Evolutionary conservation across 331 rosid genomes (phyloP).

Genomic region (Dryas integrifolia): DNA sequence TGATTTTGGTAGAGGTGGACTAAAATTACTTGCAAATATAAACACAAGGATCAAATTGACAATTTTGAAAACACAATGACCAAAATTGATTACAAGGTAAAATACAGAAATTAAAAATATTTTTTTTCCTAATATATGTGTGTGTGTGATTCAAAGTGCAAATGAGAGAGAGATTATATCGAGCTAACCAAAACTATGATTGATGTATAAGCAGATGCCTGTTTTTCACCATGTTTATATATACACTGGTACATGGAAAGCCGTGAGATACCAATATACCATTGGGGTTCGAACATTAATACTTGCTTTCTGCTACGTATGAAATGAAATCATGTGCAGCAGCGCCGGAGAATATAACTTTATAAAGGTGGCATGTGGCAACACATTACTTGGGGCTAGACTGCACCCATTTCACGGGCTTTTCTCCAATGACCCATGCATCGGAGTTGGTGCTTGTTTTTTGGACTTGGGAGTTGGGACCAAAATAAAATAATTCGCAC

Average conservation of each 20-base stretch:
- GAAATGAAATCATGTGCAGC: constrained; percentile 1
- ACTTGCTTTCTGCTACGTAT: not conserved
- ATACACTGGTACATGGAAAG: not conserved
- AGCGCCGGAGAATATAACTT: constrained; percentile 17
- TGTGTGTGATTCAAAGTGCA: no score
- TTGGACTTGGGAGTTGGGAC: not conserved
- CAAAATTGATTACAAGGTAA: no score
- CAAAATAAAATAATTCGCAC: not conserved
- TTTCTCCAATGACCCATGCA: not conserved
- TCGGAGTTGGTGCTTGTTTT: not conserved
- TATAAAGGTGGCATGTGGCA: constrained; percentile 2
- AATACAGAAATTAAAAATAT: no score
- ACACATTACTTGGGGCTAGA: not conserved
- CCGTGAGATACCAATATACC: not conserved
- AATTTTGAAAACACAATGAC: no score
- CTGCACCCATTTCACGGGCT: not conserved
- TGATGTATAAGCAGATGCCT: no score
- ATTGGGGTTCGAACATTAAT: not conserved
- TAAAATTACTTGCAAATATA: no score
- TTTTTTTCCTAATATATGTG: no score
- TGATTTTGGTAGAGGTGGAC: no score
- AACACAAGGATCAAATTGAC: no score
- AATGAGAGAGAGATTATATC: no score
- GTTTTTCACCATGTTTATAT: no score
- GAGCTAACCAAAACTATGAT: no score